phyloP scores from a whole-genome alignment of 1,139 yeast genomes.

The Kodamaea fungicola region DNA sequence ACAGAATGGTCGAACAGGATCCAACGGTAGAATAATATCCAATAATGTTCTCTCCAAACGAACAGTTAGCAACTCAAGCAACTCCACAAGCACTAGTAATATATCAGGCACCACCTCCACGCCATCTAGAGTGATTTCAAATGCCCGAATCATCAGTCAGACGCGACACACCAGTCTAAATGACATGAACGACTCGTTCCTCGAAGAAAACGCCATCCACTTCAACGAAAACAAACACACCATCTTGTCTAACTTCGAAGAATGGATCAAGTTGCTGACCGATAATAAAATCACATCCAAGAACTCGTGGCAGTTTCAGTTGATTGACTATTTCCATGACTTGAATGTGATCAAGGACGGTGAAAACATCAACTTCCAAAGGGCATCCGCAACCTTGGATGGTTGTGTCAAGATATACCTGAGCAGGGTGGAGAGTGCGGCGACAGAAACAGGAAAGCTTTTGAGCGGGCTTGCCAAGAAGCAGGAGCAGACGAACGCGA shows the following conservation, averaged over 20 bases:
- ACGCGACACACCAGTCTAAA: conserved; percentile 17
- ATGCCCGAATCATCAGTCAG: conserved; percentile 14
- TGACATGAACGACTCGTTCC: conserved; percentile 20
- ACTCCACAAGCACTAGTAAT: conserved; percentile 5
- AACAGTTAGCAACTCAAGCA: conserved; percentile 3
- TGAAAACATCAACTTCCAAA: conserved; percentile 67
- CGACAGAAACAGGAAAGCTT: conserved; percentile 83
- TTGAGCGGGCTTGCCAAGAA: conserved; percentile 61
- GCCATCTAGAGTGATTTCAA: conserved; percentile 10
- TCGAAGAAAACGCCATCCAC: conserved; percentile 40
- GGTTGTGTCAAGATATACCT: conserved; percentile 85
- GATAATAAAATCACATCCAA: conserved; percentile 73
- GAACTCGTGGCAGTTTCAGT: conserved; percentile 79
- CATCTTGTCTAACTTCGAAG: conserved; percentile 67
- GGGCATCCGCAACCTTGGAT: conserved; percentile 76
- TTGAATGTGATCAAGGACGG: conserved; percentile 58
- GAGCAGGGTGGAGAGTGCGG: conserved; percentile 87
- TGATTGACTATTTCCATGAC: conserved; percentile 84
- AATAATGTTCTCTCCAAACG: conserved; percentile 13
- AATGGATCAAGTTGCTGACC: conserved; percentile 87
- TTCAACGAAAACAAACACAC: conserved; percentile 45
- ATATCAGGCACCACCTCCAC: conserved; percentile 6
- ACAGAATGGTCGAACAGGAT: background rate
- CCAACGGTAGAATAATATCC: conserved; percentile 9
- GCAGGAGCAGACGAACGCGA: conserved; percentile 3